Evolutionary conservation across 179 eudicot genomes (phyloP), one percentile per base, ranked within the genome.

Genomic region (Pouteria campechiana): DNA sequence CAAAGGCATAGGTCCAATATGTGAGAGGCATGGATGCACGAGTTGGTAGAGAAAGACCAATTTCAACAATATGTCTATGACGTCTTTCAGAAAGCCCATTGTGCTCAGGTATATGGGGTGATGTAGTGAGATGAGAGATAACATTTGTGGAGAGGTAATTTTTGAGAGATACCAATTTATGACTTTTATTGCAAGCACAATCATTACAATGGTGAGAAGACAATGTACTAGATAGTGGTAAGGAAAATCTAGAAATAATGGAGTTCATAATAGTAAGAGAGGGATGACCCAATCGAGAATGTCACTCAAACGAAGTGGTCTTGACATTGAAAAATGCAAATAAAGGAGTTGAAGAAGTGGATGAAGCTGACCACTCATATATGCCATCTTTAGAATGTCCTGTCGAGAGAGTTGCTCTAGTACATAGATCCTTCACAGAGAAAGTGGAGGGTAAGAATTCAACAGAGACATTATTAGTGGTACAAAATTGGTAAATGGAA

Each of bases 401-500:
- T 40, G 10, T 6, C 5, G 13, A 29, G 3, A 7, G 27, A 18
- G 27, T 1, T 22, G 10, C 12, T 15, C 44, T 1, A 1, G 28
- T 40, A 6, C 13, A 7, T 10, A 41, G 56, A 51, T 28, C 37
- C 46, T 51, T 27, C 0, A 28, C 37, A 23, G 1, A 3, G 2
- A n/a, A 43, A 17, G 2, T 20, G 32, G 4, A 31, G 12, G 47
- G 33, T 3, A 25, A 34, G 12, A 58, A 43, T 44, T 58, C 45
- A 18, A 58, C 10, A 4, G 43, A 25, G 8, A 30, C 25, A n/a
- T 13, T 9, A 17, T 50, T 42, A 25, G 15, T 10, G 0, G n/a
- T 49, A 17, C 44, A 24, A 10, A 48, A 48, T 11, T 57, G 13
- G n/a, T 25, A 13, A 25, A 43, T 16, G 8, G 32, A 58, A 0